phyloP scores from a whole-genome alignment of 495 filamentous ascomycete genomes.

The Penicillium paradoxum region DNA sequence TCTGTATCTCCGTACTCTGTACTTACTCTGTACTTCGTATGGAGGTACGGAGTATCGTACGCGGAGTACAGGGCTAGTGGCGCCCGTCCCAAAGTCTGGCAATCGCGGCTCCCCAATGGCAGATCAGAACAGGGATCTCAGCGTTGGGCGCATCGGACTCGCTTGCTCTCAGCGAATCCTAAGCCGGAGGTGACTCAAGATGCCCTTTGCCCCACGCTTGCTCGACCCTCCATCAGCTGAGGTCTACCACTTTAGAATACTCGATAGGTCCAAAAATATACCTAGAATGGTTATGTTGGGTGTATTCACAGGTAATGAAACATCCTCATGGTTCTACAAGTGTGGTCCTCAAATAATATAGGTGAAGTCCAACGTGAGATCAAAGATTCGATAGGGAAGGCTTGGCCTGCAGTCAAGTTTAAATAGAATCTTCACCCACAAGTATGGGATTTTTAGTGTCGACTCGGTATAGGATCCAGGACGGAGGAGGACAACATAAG shows the following conservation, averaged over 20 bases:
- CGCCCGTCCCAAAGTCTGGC: constrained; percentile 21
- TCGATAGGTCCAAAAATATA: constrained; percentile 22
- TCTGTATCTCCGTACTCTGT: too few species aligned
- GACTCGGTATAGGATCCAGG: background rate
- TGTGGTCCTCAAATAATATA: too few species aligned
- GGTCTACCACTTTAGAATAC: constrained; percentile 12
- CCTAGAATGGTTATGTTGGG: too few species aligned
- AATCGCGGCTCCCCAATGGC: constrained; percentile 26
- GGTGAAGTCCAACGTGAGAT: too few species aligned
- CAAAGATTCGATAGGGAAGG: background rate
- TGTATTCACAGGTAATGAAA: too few species aligned
- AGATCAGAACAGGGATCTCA: constrained; percentile 31
- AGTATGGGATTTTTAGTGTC: background rate
- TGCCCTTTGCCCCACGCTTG: constrained; percentile 22
- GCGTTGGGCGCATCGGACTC: constrained; percentile 19
- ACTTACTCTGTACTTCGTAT: too few species aligned
- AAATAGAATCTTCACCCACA: constrained; percentile 5
- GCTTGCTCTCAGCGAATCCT: constrained; percentile 20
- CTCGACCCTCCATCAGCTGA: constrained; percentile 33
- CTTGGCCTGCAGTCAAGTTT: constrained; percentile 3
- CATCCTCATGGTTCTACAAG: too few species aligned
- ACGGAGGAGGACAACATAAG: too few species aligned
- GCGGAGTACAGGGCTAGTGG: constrained; percentile 6
- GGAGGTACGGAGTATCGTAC: background rate
- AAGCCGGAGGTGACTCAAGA: constrained; percentile 23